phyloP scores from a whole-genome alignment of 2,329 filamentous ascomycete species.

The Monilinia fructigena region DNA sequence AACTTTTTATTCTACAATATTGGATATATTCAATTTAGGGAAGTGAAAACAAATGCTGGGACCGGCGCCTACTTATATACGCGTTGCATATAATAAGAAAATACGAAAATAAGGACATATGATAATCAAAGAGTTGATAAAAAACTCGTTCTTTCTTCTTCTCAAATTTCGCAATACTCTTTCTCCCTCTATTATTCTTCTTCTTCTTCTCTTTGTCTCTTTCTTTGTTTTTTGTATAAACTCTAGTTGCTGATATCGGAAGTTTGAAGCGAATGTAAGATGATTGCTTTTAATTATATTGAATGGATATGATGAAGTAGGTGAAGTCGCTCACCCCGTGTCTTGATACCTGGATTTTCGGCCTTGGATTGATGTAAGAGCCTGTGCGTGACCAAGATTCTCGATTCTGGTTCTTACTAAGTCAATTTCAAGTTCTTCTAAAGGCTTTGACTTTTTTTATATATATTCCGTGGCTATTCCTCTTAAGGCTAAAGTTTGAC shows the following conservation, averaged over 20 bases:
- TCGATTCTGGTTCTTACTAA: not conserved
- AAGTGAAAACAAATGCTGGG: too few species aligned
- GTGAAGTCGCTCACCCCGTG: not conserved
- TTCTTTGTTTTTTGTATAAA: too few species aligned
- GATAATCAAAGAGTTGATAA: too few species aligned
- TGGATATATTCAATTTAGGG: too few species aligned
- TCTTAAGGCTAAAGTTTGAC: not conserved
- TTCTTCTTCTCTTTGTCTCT: too few species aligned
- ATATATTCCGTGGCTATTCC: not conserved
- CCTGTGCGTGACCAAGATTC: not conserved
- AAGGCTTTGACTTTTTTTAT: not conserved
- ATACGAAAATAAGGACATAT: too few species aligned
- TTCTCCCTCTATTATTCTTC: too few species aligned
- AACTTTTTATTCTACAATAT: too few species aligned
- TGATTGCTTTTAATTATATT: not conserved
- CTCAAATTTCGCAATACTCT: too few species aligned
- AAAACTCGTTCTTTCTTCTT: too few species aligned
- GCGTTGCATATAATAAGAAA: too few species aligned
- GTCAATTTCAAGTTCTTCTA: not conserved
- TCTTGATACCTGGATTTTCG: not conserved
- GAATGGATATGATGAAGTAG: not conserved
- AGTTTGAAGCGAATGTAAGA: not conserved
- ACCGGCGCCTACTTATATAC: too few species aligned
- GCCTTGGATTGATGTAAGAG: not conserved
- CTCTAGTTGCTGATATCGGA: not conserved